Evolutionary conservation across 768 basidiomycete genomes (phyloP).

Genomic region (Cystobasidiopsis lactophilus): DNA sequence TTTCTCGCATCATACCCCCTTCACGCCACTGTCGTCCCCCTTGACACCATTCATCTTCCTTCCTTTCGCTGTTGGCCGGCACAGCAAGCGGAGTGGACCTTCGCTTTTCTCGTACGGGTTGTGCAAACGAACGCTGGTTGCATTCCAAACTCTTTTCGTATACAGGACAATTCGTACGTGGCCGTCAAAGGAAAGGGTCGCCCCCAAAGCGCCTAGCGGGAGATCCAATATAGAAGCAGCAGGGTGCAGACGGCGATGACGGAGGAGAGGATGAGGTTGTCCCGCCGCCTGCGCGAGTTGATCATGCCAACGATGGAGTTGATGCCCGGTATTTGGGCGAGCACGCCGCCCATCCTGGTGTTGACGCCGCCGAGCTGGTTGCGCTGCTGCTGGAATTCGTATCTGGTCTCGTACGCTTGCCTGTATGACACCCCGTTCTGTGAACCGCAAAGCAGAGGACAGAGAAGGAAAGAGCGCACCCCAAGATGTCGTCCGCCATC

Average conservation of each 20-base stretch:
- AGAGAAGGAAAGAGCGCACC: constrained; percentile 34
- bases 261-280: constrained; percentile 67
- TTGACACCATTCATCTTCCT: too few species aligned
- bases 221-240: constrained; percentile 26
- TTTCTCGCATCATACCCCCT: too few species aligned
- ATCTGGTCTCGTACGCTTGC: constrained; percentile 90
- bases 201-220: too few species aligned
- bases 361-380: constrained; percentile 54
- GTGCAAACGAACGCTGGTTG: too few species aligned
- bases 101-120: too few species aligned
- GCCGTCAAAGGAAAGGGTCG: too few species aligned
- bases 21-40: too few species aligned
- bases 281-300: constrained; percentile 65
- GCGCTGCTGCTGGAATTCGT: constrained; percentile 72
- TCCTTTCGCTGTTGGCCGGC: too few species aligned
- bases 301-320: constrained; percentile 82
- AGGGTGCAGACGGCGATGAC: constrained; percentile 72
- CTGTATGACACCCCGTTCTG: constrained; percentile 27
- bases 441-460: neutral
- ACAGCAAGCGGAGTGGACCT: too few species aligned
- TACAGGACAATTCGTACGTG: too few species aligned
- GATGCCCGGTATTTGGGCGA: constrained; percentile 68
- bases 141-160: too few species aligned
- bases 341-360: constrained; percentile 55
- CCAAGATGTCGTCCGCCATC: constrained; percentile 79